These are phyloP conservation scores for Puccinia horiana DNA, from an alignment of 1,284 basidiomycete genomes.

Conservation along the genomic window DNA sequence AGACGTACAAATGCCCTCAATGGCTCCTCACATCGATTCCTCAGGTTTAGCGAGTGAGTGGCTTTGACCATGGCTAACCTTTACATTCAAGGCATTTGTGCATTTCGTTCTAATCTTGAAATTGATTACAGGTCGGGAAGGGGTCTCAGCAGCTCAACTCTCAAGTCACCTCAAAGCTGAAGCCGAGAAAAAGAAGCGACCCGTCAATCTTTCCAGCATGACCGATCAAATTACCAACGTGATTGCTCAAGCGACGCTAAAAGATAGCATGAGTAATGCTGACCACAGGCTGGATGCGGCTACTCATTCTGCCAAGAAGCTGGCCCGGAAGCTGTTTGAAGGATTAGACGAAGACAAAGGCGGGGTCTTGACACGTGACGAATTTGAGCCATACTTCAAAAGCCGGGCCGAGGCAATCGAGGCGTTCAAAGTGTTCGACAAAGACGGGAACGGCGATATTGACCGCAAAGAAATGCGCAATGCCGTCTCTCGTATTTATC, in stretches of 20 bases:
- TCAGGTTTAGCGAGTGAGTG: conserved; percentile 10
- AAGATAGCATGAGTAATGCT: conserved; percentile 51
- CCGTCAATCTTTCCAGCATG: conserved; percentile 50
- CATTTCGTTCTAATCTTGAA: neutral
- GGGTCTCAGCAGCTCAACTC: conserved; percentile 17
- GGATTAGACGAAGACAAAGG: conserved; percentile 65
- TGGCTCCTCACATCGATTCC: conserved; percentile 13
- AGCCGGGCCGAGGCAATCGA: conserved; percentile 70
- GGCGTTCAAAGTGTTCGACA: conserved; percentile 76
- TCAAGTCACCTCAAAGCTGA: conserved; percentile 52
- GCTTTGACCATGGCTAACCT: neutral
- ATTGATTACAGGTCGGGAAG: neutral
- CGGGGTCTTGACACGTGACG: conserved; percentile 22
- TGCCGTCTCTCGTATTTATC: conserved; percentile 77
- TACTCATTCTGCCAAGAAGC: conserved; percentile 69
- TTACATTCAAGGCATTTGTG: neutral
- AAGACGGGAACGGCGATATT: conserved; percentile 80
- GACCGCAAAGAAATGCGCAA: conserved; percentile 78
- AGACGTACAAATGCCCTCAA: conserved; percentile 16
- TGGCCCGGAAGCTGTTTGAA: conserved; percentile 74
- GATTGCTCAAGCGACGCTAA: conserved; percentile 56
- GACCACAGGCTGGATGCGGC: conserved; percentile 56
- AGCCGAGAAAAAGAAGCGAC: conserved; percentile 53
- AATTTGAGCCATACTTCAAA: conserved; percentile 69
- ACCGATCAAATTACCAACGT: conserved; percentile 50